phyloP scores from a whole-genome alignment of 805 yeast species.

The Spathaspora hagerdaliae region DNA sequence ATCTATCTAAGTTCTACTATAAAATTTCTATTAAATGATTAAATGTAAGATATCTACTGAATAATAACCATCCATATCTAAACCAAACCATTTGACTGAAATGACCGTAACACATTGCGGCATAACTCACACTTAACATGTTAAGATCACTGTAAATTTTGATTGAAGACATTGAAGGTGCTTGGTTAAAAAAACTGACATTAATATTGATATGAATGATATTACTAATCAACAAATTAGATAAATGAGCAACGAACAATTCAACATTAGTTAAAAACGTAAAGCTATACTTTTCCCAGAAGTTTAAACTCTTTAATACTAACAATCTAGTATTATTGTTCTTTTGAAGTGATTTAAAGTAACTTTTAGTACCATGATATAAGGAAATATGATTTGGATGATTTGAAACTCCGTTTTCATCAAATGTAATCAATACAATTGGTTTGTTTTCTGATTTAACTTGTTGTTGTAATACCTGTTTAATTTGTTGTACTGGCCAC shows the following conservation, averaged over 20 bases:
- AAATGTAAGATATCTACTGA: constrained; percentile 72
- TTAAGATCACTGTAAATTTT: constrained; percentile 38
- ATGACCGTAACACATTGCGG: constrained; percentile 82
- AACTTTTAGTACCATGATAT: constrained; percentile 45
- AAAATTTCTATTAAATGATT: constrained; percentile 54
- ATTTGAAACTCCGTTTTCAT: constrained; percentile 72
- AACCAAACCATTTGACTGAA: constrained; percentile 93
- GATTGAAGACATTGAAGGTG: constrained; percentile 19
- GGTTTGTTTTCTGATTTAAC: constrained; percentile 13
- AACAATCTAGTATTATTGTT: constrained; percentile 16
- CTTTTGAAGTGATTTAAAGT: constrained; percentile 13
- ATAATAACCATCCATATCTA: constrained; percentile 79
- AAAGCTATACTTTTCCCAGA: constrained; percentile 48
- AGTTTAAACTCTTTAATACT: constrained; percentile 31
- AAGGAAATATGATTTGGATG: constrained; percentile 85
- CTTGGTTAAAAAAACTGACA: constrained; percentile 28
- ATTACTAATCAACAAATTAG: constrained; percentile 26
- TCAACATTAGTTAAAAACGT: constrained; percentile 40
- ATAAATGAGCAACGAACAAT: constrained; percentile 35
- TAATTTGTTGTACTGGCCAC: constrained; percentile 57
- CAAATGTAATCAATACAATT: constrained; percentile 68
- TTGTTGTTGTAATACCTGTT: constrained; percentile 27
- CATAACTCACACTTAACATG: constrained; percentile 41
- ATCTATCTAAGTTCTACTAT: constrained; percentile 5
- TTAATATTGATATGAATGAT: constrained; percentile 32